phyloP scores from a whole-genome alignment of 495 filamentous ascomycete genomes.

The Daldinia grandis region DNA sequence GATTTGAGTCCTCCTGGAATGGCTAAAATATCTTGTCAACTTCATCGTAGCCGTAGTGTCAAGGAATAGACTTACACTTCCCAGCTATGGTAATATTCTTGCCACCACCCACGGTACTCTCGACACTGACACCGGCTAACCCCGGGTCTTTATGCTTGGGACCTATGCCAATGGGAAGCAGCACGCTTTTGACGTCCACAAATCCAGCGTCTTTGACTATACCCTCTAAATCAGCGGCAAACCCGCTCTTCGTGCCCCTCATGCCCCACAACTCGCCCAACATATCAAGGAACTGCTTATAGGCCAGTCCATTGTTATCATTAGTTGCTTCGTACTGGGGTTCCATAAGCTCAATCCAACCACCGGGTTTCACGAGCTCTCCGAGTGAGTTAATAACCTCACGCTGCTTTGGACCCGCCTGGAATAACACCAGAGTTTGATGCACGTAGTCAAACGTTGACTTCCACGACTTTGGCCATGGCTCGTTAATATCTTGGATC shows the following conservation, averaged over 20 bases:
- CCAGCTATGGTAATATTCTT: constrained; percentile 15
- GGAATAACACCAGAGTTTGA: constrained; percentile 24
- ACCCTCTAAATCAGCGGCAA: constrained; percentile 6
- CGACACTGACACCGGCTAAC: not conserved
- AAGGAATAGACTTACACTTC: constrained; percentile 8
- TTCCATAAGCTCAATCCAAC: constrained; percentile 32
- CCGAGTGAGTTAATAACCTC: constrained; percentile 7
- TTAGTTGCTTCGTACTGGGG: constrained; percentile 1
- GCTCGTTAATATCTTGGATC: constrained; percentile 24
- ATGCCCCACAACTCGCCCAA: constrained; percentile 9
- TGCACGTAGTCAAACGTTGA: constrained; percentile 26
- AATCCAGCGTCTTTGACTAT: constrained; percentile 13
- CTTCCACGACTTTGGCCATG: constrained; percentile 26
- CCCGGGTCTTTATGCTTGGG: not conserved
- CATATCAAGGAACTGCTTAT: constrained; percentile 9
- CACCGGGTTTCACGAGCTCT: constrained; percentile 30
- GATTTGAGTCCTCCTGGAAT: constrained; percentile 20
- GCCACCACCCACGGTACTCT: constrained; percentile 9
- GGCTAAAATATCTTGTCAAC: constrained; percentile 1
- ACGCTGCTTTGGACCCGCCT: constrained; percentile 7
- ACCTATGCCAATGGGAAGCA: constrained; percentile 12
- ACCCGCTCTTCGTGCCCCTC: constrained; percentile 9
- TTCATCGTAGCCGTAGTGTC: not conserved
- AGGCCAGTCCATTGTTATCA: not conserved
- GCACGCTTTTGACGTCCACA: constrained; percentile 14